phyloP scores from a whole-genome alignment of 1,139 yeast species.

The Debaryomycetaceae sp. region DNA sequence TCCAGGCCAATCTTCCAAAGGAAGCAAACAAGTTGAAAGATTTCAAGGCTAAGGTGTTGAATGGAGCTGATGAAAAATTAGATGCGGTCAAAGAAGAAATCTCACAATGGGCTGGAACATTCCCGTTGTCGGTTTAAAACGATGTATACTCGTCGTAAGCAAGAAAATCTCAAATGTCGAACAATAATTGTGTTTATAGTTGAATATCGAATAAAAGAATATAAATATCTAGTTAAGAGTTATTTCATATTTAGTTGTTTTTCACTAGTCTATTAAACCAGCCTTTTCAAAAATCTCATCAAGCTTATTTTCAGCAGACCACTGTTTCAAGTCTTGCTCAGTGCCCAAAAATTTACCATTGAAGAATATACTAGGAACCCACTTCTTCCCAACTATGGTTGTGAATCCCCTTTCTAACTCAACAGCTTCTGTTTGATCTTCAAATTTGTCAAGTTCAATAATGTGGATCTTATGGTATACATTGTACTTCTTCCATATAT shows the following conservation, averaged over 20 bases:
- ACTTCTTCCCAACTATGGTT: slow-evolving; percentile 57
- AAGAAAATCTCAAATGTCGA: neutral
- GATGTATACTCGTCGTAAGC: neutral
- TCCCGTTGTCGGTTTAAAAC: slow-evolving; percentile 77
- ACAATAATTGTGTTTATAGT: neutral
- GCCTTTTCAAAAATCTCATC: slow-evolving; percentile 39
- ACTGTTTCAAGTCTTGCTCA: slow-evolving; percentile 48
- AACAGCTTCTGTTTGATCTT: slow-evolving; percentile 48
- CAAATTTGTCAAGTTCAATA: slow-evolving; percentile 59
- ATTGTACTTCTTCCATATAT: slow-evolving; percentile 49
- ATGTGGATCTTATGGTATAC: slow-evolving; percentile 48
- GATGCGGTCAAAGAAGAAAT: slow-evolving; percentile 72
- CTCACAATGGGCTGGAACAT: slow-evolving; percentile 86
- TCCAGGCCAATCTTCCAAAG: slow-evolving; percentile 74
- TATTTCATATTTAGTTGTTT: too few relatives aligned
- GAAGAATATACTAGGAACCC: slow-evolving; percentile 71
- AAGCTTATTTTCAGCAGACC: slow-evolving; percentile 42
- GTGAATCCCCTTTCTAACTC: slow-evolving; percentile 60
- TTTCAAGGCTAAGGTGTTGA: slow-evolving; percentile 77
- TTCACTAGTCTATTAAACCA: slow-evolving; percentile 27
- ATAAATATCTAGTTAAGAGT: too few relatives aligned
- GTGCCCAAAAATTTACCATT: slow-evolving; percentile 63
- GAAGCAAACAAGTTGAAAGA: slow-evolving; percentile 93
- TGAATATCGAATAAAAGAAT: neutral
- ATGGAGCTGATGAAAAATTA: slow-evolving; percentile 64